Evolutionary conservation across 192 early-diverging fungal species (phyloP).

Genomic region (Jimgerdemannia lactiflua): DNA sequence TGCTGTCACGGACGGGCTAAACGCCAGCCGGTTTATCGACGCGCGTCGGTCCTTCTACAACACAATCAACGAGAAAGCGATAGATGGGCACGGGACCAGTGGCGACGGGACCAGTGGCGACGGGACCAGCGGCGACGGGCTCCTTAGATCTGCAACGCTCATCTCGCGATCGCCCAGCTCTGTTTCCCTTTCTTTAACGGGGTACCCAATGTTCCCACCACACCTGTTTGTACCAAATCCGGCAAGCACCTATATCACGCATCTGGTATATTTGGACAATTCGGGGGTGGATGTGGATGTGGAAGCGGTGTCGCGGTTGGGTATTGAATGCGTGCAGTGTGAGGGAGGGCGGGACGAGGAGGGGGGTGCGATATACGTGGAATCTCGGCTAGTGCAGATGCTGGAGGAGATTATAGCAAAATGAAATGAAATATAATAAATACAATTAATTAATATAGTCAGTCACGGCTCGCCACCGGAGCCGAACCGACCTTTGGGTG

Average conservation of each 20-base stretch:
- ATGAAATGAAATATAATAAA: neutral
- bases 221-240: conserved; percentile 27
- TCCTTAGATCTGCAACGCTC: neutral
- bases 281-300: conserved; percentile 47
- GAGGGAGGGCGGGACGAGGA: conserved; percentile 7
- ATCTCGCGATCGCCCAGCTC: neutral
- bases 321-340: conserved; percentile 39
- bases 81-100: neutral
- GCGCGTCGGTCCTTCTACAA: conserved; percentile 25
- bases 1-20: conserved; percentile 64
- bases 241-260: conserved; percentile 44
- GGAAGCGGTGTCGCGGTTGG: conserved; percentile 36
- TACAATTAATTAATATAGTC: neutral
- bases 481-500: neutral
- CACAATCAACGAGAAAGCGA: neutral
- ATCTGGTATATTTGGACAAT: conserved; percentile 49
- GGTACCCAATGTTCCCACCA: conserved; percentile 30
- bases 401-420: conserved; percentile 22
- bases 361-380: conserved; percentile 31
- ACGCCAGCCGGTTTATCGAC: conserved; percentile 39
- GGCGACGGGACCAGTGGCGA: neutral
- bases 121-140: neutral
- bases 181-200: neutral
- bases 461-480: no score
- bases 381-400: conserved; percentile 12